phyloP scores from a whole-genome alignment of 371 early-diverging fungal genomes.

The Mucor velutinosus region DNA sequence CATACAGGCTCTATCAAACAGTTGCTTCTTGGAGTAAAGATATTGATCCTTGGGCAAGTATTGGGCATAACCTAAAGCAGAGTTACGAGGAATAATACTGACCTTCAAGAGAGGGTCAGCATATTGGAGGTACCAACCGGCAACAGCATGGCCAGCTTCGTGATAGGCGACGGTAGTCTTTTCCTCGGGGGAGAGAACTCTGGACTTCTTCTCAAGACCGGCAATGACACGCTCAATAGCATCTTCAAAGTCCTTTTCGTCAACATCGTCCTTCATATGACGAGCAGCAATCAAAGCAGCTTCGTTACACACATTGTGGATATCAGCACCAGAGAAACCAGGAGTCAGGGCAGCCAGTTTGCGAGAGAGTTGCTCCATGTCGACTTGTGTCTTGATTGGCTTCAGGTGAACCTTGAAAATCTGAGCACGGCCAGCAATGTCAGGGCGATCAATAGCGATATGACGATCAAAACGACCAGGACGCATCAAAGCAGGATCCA shows the following conservation, averaged over 20 bases:
- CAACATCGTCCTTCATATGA: conserved; percentile 72
- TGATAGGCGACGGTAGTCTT: conserved; percentile 99
- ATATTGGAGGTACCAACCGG: conserved; percentile 96
- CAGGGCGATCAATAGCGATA: conserved; percentile 94
- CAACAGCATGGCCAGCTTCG: conserved; percentile 99
- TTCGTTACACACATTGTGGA: conserved; percentile 98
- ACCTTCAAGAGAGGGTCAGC: conserved; percentile 97
- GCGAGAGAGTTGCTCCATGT: conserved; percentile 75
- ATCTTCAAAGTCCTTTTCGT: conserved; percentile 90
- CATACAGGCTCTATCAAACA: conserved; percentile 98
- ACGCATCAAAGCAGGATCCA: conserved; percentile 91
- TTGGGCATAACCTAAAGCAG: conserved; percentile 97
- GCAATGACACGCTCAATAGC: conserved; percentile 99
- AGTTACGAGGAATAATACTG: conserved; percentile 97
- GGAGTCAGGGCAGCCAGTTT: conserved; percentile 88
- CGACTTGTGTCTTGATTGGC: conserved; percentile 89
- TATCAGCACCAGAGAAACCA: conserved; percentile 97
- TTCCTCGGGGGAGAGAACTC: conserved; percentile 95
- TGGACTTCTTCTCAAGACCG: conserved; percentile 96
- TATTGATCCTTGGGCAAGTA: conserved; percentile 98
- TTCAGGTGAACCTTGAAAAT: conserved; percentile 96
- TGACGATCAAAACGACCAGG: conserved; percentile 99
- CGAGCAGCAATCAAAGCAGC: conserved; percentile 99
- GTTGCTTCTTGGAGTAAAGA: conserved; percentile 88
- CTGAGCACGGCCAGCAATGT: conserved; percentile 92